phyloP scores from a whole-genome alignment of 2,329 filamentous ascomycete species.

The Colletotrichum spinosum region DNA sequence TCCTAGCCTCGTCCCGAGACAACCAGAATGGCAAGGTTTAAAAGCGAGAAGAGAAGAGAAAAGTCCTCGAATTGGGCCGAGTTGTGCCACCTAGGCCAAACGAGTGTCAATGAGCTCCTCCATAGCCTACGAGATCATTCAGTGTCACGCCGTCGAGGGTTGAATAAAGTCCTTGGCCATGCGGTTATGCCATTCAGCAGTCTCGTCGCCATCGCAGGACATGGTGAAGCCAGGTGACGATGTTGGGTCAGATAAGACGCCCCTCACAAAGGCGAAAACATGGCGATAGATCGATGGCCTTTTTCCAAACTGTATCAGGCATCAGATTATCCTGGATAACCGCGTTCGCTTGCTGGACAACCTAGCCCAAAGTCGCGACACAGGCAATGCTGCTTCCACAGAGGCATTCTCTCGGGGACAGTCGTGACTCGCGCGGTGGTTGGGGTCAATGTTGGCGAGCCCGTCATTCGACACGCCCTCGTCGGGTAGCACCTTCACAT shows the following conservation, averaged over 20 bases:
- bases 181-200: no score
- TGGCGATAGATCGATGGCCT: slow-evolving; percentile 9
- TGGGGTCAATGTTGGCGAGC: slow-evolving; percentile 10
- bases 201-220: no score
- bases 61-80: not conserved
- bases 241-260: no score
- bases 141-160: slow-evolving; percentile 10
- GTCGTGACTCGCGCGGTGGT: slow-evolving; percentile 8
- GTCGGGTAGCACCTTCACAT: not conserved
- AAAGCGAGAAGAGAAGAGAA: not conserved
- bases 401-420: not conserved
- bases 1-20: no score
- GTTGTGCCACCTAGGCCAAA: not conserved
- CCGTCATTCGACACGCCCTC: not conserved
- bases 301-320: slow-evolving; percentile 3
- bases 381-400: slow-evolving; percentile 7
- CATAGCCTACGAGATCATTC: slow-evolving; percentile 16
- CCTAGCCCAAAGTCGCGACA: slow-evolving; percentile 6
- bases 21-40: no score
- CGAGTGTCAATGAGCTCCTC: slow-evolving; percentile 6
- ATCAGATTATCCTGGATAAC: slow-evolving; percentile 4
- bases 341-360: slow-evolving; percentile 5
- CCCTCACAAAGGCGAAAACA: no score
- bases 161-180: no score
- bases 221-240: no score